These are phyloP conservation scores for Penicillium cataractarum DNA, from an alignment of 495 filamentous ascomycete species.

Conservation along the genomic window DNA sequence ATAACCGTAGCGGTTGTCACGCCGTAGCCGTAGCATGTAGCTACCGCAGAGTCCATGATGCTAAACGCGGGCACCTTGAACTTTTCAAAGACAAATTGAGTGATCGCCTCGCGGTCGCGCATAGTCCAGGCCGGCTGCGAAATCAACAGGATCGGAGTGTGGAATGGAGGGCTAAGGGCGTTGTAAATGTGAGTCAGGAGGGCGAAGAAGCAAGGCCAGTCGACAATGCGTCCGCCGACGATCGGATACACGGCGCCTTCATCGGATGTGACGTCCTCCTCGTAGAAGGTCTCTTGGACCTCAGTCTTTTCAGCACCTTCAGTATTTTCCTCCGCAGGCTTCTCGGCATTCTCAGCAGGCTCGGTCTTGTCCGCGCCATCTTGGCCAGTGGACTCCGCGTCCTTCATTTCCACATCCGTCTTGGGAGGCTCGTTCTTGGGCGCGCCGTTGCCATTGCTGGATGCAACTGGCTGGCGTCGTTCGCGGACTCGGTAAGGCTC, in stretches of 20 bases:
- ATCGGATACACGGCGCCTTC: conserved; percentile 92
- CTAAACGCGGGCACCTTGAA: conserved; percentile 91
- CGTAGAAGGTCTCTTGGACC: conserved; percentile 62
- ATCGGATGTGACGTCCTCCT: conserved; percentile 84
- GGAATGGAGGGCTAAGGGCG: conserved; percentile 83
- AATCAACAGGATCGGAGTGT: conserved; percentile 90
- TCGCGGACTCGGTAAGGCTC: conserved; percentile 82
- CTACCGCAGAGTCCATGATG: conserved; percentile 81
- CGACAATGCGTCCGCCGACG: conserved; percentile 76
- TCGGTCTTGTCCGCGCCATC: conserved; percentile 19
- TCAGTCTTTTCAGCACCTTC: conserved; percentile 26
- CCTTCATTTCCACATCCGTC: conserved; percentile 55
- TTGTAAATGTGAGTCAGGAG: conserved; percentile 86
- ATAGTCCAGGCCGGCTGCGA: conserved; percentile 83
- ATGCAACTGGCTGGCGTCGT: conserved; percentile 58
- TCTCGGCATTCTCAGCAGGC: conserved; percentile 13
- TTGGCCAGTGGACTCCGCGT: conserved; percentile 22
- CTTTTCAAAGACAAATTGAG: conserved; percentile 94
- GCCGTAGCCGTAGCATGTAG: conserved; percentile 82
- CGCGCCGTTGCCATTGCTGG: conserved; percentile 37
- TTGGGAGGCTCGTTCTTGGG: conserved; percentile 43
- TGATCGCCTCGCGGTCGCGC: conserved; percentile 77
- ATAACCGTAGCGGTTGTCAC: conserved; percentile 76
- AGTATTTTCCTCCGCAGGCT: conserved; percentile 18
- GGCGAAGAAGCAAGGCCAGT: conserved; percentile 91